Evolutionary conservation across 768 basidiomycete species (phyloP).

Genomic region (Phaeotremella fagi): DNA sequence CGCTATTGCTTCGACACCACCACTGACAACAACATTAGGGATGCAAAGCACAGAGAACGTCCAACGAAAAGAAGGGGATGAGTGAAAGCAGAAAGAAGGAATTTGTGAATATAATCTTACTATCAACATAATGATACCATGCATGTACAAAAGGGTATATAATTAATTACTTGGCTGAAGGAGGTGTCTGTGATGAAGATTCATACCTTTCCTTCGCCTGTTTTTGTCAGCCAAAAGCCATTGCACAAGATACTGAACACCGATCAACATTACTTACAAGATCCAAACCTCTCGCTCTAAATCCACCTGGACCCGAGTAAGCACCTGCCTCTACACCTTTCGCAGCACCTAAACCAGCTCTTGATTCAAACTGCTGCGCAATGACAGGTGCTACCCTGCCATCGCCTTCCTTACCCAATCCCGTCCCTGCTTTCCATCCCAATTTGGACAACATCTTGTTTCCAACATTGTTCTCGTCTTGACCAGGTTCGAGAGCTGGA

Average conservation of each 20-base stretch:
- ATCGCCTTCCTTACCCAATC: slow-evolving; percentile 73
- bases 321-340: slow-evolving; percentile 63
- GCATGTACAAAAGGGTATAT: neutral
- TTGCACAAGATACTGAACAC: neutral
- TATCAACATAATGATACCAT: neutral
- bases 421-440: slow-evolving; percentile 92
- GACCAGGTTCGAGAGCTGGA: slow-evolving; percentile 62
- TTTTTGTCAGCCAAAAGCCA: too few relatives aligned
- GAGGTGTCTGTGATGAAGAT: slow-evolving; percentile 3
- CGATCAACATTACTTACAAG: slow-evolving; percentile 21
- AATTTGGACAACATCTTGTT: slow-evolving; percentile 94
- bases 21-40: neutral
- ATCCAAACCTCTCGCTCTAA: slow-evolving; percentile 33
- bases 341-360: slow-evolving; percentile 86
- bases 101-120: too few relatives aligned
- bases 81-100: too few relatives aligned
- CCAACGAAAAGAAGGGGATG: neutral
- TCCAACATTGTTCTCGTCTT: slow-evolving; percentile 81
- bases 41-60: neutral
- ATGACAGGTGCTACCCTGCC: slow-evolving; percentile 85
- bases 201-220: slow-evolving; percentile 25
- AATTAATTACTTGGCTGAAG: neutral
- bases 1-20: neutral
- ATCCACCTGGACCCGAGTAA: slow-evolving; percentile 36
- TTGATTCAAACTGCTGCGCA: slow-evolving; percentile 69